Base-by-base conservation (phyloP, 257 asterid genomes). In the Scutellaria galericulata region DNA sequence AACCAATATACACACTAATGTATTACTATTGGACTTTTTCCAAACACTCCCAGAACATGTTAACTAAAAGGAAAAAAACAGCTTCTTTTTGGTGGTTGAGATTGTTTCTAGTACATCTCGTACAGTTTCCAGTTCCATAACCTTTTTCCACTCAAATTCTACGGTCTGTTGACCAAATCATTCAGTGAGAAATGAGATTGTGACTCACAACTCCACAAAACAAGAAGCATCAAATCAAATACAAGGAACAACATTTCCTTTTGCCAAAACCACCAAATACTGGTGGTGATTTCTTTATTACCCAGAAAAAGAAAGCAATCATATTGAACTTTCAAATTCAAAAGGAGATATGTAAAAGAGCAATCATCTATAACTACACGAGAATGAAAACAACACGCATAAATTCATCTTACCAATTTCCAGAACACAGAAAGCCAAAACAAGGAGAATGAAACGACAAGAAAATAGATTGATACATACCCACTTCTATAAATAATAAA, bases 401-500 rank as follows among this genome's bases (percentile, higher is more conserved):
- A 11, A 20, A 56, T 8, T 41, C 18, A 64, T 8, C 12, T 72
- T 54, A 61, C 57, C 74, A 52, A 41, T 71, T 52, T 50, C 58
- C 45, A 55, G 64, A 60, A 67, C 66, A 53, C 9, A 7, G 72
- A 42, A 64, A 39, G 47, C 51, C 42, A 44, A 68, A 58, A 47
- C 5, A 39, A 11, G 5, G 45, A 54, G 70, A 77, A 4, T 53
- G 22, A 59, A 58, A 66, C 39, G 51, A 52, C 45, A 56, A 65
- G 7, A 52, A 20, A 64, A 66, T 64, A 57, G 20, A 42, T 51
- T 40, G 68, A 46, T 37, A 78, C 88, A 44, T 82, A 86, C 95
- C 87, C 81, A 78, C 75, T 79, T 70, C 75, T 67, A 73, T 56
- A 68, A 77, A 55, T 11, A 61, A 62, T n/a, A 64, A 80, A 77